Evolutionary conservation across 2,329 filamentous ascomycete species (phyloP).

Genomic region (Alternaria metachromatica): DNA sequence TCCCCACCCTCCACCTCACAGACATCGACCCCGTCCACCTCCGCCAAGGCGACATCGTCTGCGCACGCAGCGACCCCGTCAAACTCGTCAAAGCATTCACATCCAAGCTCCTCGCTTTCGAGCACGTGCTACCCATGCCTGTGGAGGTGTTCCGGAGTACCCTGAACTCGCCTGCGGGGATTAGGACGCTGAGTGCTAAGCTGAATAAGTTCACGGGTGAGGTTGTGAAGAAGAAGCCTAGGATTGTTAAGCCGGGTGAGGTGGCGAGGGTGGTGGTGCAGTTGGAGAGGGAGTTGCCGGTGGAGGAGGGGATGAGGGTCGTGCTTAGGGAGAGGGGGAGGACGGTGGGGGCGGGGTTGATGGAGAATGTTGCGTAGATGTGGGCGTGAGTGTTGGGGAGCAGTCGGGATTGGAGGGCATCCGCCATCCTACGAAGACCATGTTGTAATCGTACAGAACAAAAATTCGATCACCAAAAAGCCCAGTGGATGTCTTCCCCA

Average conservation of each 20-base stretch:
- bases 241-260: slow-evolving; percentile 78
- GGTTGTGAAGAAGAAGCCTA: slow-evolving; percentile 81
- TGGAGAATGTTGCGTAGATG: slow-evolving; percentile 62
- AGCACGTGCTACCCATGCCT: slow-evolving; percentile 85
- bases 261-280: slow-evolving; percentile 81
- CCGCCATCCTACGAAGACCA: too few relatives aligned
- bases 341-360: slow-evolving; percentile 84
- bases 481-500: neutral
- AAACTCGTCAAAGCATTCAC: slow-evolving; percentile 75
- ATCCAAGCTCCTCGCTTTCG: slow-evolving; percentile 86
- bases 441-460: neutral
- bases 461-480: rapidly evolving
- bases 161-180: slow-evolving; percentile 77
- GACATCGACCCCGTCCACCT: slow-evolving; percentile 87
- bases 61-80: slow-evolving; percentile 71
- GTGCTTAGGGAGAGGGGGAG: slow-evolving; percentile 81
- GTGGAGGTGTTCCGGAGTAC: slow-evolving; percentile 89
- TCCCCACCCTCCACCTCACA: slow-evolving; percentile 79
- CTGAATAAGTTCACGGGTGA: slow-evolving; percentile 81
- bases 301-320: slow-evolving; percentile 81
- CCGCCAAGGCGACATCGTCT: slow-evolving; percentile 81
- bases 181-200: slow-evolving; percentile 73
- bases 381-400: too few relatives aligned
- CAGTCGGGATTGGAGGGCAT: too few relatives aligned
- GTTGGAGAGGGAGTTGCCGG: slow-evolving; percentile 73